Evolutionary conservation across 768 basidiomycete species (phyloP), one percentile per base, ranked within the genome.

Genomic region (Amanita fuliginea): DNA sequence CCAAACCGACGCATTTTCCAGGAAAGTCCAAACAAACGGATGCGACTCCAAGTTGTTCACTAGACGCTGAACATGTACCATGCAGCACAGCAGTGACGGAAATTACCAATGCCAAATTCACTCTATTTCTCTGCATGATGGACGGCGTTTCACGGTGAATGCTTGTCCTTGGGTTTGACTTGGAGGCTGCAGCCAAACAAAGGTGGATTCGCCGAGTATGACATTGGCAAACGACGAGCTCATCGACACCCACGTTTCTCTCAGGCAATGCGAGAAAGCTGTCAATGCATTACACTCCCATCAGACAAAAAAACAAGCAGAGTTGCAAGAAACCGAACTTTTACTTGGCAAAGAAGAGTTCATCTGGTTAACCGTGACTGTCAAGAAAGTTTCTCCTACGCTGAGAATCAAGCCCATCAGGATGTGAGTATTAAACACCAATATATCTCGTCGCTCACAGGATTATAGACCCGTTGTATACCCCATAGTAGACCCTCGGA

Each of bases 291-390:
- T 99, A 14, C 73, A 86, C 45, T 68, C 74, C 2, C 79, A 97
- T 60, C 80, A 83, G 40, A 59, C 68, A 42, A 82, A 86, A 60
- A 71, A 73, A 57, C 75, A 80, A 54, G 66, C 76, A 56, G 67
- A 86, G 58, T 72, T 75, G 51, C 79, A 83, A 52, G 81, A 88
- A 62, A 80, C 64, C 0, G 83, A 96, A 60, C 78, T 93, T 6
- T 66, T 92, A 47, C 74, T 80, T 0, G 77, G 76, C 41, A 87
- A 80, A 63, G 91, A 94, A 58, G 88, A 91, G 60, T 71, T 81
- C 63, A 73, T 98, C 47, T 97, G 91, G 88, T 75, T 99, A 16
- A 83, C 87, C 56, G 72, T 98, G 47, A 78, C 88, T 3, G 81
- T 92, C 51, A 96, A 95, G 72, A 76, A 74, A 60, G 85, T 93